These are phyloP conservation scores for Colletotrichum eremochloae DNA, from an alignment of 2,329 filamentous ascomycete genomes.

Conservation along the genomic window DNA sequence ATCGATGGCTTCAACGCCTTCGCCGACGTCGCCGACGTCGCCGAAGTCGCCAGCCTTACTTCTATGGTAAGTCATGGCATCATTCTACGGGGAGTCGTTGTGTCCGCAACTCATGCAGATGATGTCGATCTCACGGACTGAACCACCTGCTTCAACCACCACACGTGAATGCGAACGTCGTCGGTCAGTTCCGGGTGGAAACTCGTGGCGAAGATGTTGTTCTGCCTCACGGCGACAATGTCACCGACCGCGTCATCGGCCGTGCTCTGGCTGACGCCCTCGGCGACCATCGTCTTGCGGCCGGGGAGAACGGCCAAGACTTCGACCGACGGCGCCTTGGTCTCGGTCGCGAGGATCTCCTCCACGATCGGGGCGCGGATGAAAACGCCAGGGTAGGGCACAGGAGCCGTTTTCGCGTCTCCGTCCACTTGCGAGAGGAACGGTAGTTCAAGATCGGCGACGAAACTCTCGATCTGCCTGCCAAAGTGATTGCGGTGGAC, in stretches of 20 bases:
- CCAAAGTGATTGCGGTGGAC: constrained; percentile 97
- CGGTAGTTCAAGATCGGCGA: constrained; percentile 78
- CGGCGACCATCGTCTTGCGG: constrained; percentile 53
- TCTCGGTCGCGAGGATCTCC: constrained; percentile 70
- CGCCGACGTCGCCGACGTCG: too few species aligned
- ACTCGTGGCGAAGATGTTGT: constrained; percentile 93
- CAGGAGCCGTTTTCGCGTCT: constrained; percentile 49
- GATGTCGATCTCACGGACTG: constrained; percentile 14
- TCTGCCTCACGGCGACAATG: constrained; percentile 90
- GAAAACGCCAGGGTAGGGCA: constrained; percentile 83
- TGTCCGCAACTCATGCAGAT: constrained; percentile 15
- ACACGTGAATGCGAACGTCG: constrained; percentile 89
- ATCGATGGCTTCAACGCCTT: background rate
- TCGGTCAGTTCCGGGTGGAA: constrained; percentile 95
- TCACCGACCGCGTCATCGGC: constrained; percentile 68
- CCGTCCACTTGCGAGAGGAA: constrained; percentile 67
- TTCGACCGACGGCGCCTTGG: constrained; percentile 55
- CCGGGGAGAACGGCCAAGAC: constrained; percentile 66
- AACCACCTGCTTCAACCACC: constrained; percentile 83
- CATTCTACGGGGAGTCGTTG: background rate
- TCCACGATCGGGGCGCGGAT: constrained; percentile 96
- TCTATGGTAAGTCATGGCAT: constrained; percentile 5
- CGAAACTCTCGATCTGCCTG: constrained; percentile 91
- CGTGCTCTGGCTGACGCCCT: constrained; percentile 53
- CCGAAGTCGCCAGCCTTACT: too few species aligned